Conservation (phyloP, 2,329 filamentous ascomycete species). For the Daldinia sp. region DNA sequence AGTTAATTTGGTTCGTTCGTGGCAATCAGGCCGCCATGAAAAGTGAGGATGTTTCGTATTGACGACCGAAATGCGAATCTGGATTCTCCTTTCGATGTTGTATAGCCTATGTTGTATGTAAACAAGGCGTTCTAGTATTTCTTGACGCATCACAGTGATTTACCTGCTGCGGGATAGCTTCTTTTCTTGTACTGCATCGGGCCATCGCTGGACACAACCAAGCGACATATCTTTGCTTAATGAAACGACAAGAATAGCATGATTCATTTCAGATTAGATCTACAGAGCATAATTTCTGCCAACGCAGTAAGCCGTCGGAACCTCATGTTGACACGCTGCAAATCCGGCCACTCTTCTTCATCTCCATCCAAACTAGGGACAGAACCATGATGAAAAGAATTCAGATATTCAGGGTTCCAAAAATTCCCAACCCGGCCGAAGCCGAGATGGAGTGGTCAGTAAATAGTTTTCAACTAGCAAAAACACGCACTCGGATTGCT, state of each 20-base stretch:
- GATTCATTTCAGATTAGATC: not conserved
- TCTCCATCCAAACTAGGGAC: slow-evolving; percentile 56
- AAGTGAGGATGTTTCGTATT: not conserved
- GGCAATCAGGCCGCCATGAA: not conserved
- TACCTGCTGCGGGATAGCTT: not conserved
- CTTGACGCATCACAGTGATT: not conserved
- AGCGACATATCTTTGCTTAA: not conserved
- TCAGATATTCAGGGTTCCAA: slow-evolving; percentile 66
- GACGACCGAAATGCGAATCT: too few relatives aligned
- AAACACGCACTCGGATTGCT: slow-evolving; percentile 88
- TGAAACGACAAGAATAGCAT: not conserved
- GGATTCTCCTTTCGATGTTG: not conserved
- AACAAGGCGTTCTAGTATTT: not conserved
- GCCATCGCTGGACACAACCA: not conserved
- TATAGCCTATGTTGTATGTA: not conserved
- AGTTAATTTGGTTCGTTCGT: not conserved
- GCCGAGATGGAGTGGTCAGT: slow-evolving; percentile 79
- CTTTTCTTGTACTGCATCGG: not conserved
- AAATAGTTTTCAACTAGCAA: slow-evolving; percentile 92
- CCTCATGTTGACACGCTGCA: not conserved
- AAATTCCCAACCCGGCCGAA: slow-evolving; percentile 80
- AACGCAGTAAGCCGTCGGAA: not conserved
- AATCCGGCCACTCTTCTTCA: slow-evolving; percentile 59
- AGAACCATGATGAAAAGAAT: slow-evolving; percentile 64
- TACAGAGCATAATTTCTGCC: not conserved